Percentiles rank a stretch among this genome's conserved stretches.
Evolutionary conservation across 2,329 filamentous ascomycete species (phyloP).

Genomic region (Biscogniauxia mediterranea): DNA sequence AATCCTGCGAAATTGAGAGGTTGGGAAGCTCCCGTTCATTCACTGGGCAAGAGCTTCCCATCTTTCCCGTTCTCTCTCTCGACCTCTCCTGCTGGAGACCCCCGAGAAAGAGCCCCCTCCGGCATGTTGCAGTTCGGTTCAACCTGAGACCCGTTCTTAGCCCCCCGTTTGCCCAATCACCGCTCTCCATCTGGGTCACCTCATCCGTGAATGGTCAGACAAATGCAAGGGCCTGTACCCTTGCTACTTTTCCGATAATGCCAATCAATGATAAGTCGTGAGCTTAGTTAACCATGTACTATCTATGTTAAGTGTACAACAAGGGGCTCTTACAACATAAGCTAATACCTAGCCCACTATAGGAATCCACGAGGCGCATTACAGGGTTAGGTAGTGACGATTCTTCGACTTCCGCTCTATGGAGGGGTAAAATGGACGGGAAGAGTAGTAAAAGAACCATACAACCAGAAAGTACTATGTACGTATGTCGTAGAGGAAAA

Average conservation of each 20-base stretch:
- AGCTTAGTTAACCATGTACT: too few relatives aligned
- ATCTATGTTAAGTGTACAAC: not conserved
- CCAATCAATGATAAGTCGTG: not conserved
- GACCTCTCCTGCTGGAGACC: slow-evolving; percentile 7
- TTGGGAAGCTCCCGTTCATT: slow-evolving; percentile 23
- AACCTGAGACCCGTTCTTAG: slow-evolving; percentile 2
- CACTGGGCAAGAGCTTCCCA: slow-evolving; percentile 7
- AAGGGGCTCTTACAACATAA: not conserved
- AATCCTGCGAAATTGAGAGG: slow-evolving; percentile 28
- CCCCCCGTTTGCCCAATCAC: slow-evolving; percentile 14
- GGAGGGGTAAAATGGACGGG: too few relatives aligned
- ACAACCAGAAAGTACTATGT: too few relatives aligned
- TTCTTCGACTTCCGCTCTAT: too few relatives aligned
- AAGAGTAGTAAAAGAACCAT: too few relatives aligned
- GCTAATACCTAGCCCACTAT: slow-evolving; percentile 4
- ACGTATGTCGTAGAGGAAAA: too few relatives aligned
- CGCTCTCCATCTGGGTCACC: slow-evolving; percentile 13
- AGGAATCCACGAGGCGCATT: slow-evolving; percentile 7
- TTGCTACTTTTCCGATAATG: not conserved
- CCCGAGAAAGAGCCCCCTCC: slow-evolving; percentile 8
- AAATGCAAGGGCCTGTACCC: slow-evolving; percentile 1
- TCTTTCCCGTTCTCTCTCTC: slow-evolving; percentile 9
- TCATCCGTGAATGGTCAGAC: slow-evolving; percentile 3
- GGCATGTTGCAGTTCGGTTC: slow-evolving; percentile 11
- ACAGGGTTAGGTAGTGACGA: too few relatives aligned